Conservation (phyloP, 352 stramenopile genomes). For the Ophiocytium majus region DNA sequence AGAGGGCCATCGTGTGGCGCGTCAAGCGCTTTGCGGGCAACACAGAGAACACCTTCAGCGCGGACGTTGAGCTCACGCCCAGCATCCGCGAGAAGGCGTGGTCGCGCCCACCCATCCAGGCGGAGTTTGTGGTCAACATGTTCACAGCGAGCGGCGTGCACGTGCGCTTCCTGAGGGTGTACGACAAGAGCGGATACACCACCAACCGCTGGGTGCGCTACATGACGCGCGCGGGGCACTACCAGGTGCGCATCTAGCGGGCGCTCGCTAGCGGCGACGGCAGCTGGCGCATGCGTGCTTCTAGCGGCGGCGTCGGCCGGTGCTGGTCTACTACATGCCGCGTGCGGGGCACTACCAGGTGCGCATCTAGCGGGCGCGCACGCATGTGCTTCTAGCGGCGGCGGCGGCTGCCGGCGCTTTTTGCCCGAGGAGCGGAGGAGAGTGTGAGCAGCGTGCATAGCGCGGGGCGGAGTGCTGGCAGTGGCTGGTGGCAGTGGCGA, state of each 20-base stretch:
- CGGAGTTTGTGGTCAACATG: slow-evolving; percentile 96
- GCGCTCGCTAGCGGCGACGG: no score
- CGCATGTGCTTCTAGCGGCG: no score
- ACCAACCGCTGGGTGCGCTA: slow-evolving; percentile 98
- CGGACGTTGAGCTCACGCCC: slow-evolving; percentile 93
- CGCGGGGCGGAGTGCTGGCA: no score
- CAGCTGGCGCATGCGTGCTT: no score
- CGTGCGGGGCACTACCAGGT: slow-evolving; percentile 95
- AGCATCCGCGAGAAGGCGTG: slow-evolving; percentile 92
- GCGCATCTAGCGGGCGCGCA: no score
- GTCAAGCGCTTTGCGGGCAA: slow-evolving; percentile 94
- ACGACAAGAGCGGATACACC: slow-evolving; percentile 96
- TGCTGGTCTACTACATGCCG: slow-evolving; percentile 97
- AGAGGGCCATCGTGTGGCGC: slow-evolving; percentile 95
- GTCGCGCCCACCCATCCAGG: slow-evolving; percentile 85
- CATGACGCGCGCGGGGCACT: slow-evolving; percentile 93
- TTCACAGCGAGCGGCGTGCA: slow-evolving; percentile 95
- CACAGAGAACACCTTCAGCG: slow-evolving; percentile 86
- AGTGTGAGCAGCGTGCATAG: no score
- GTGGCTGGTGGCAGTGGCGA: no score
- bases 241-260: slow-evolving; percentile 91
- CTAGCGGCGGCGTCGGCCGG: no score
- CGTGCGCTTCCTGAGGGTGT: slow-evolving; percentile 96
- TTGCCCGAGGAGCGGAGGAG: no score
- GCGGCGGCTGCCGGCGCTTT: no score